Conservation (phyloP, 2,329 filamentous ascomycete species). For the Monilinia aucupariae region DNA sequence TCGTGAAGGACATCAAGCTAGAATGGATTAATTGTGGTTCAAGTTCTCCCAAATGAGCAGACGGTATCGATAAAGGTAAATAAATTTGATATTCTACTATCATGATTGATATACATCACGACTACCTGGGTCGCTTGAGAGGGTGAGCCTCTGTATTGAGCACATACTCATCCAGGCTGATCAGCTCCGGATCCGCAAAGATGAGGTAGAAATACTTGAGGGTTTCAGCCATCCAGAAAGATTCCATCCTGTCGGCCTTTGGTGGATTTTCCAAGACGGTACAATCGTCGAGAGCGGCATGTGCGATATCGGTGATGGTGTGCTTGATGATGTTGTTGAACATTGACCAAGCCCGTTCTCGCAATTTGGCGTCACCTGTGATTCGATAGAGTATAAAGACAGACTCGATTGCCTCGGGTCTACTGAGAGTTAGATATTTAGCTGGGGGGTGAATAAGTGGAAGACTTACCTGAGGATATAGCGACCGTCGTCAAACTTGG, state of each 20-base stretch:
- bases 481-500: conserved; percentile 14
- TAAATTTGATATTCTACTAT: background rate
- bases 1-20: too few relatives aligned
- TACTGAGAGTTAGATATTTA: background rate
- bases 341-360: conserved; percentile 45
- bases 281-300: conserved; percentile 41
- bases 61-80: background rate
- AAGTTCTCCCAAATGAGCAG: background rate
- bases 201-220: conserved; percentile 59
- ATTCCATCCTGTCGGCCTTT: conserved; percentile 49
- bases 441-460: conserved; percentile 18
- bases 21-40: background rate
- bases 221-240: conserved; percentile 59
- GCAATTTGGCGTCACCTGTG: conserved; percentile 31
- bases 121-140: conserved; percentile 31
- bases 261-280: conserved; percentile 20
- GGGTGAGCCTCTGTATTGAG: conserved; percentile 35
- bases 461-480: conserved; percentile 19
- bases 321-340: conserved; percentile 42
- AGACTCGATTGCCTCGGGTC: conserved; percentile 62
- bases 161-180: conserved; percentile 58
- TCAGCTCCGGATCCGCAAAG: conserved; percentile 42
- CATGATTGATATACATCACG: rapidly evolving
- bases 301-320: conserved; percentile 40
- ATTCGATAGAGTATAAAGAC: conserved; percentile 53